Evolutionary conservation across 139 green algal genomes (phyloP), one percentile per base, ranked within the genome.

Genomic region (Chlamydomonas sphaeroides): DNA sequence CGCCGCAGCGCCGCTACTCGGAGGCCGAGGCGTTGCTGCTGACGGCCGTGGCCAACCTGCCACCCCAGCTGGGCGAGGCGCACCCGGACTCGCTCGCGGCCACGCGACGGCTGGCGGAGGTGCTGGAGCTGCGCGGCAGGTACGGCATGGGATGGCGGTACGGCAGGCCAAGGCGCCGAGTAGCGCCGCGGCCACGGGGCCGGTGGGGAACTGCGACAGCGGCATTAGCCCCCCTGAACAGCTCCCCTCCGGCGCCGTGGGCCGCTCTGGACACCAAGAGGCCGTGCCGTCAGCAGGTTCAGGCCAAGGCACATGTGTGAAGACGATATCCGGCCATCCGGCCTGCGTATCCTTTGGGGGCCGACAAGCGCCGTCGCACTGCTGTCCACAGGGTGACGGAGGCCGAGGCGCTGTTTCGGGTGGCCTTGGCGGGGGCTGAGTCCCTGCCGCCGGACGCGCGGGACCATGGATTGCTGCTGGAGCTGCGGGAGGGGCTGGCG

Each of bases 391-490:
- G 71, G 71, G 18, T 79, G 71, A 56, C 57, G 17, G 71, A 79
- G 56, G 48, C 71, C 1, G 71, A 79, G 53, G 71, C 71, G 8
- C 65, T 79, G 71, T 79, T 41, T 53, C 35, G 71, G 10, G 11
- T 68, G 23, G 49, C 71, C 1, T 53, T 79, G 53, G 53, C 56
- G 36, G 4, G 39, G 28, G 53, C 53, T 14, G 71, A 79, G 71
- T 15, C 25, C 20, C 35, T 3, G 33, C 26, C 53, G 2, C 53
- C 71, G 7, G 71, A 79, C 23, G 6, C 23, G 0, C 71, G 71
- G 2, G 71, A 79, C 71, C 71, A 79, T 36, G 53, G 71, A 5
- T 23, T 79, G 71, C 6, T 79, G 53, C 71, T 79, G 53, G 71
- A 68, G 53, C 28, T 21, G 30, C 51, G 53, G 53, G 71, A 79